A percentile compares a stretch with the other conserved stretches of the same genome.
phyloP scores from a whole-genome alignment of 176 grass and related monocot genomes.

The Musa beccarii region DNA sequence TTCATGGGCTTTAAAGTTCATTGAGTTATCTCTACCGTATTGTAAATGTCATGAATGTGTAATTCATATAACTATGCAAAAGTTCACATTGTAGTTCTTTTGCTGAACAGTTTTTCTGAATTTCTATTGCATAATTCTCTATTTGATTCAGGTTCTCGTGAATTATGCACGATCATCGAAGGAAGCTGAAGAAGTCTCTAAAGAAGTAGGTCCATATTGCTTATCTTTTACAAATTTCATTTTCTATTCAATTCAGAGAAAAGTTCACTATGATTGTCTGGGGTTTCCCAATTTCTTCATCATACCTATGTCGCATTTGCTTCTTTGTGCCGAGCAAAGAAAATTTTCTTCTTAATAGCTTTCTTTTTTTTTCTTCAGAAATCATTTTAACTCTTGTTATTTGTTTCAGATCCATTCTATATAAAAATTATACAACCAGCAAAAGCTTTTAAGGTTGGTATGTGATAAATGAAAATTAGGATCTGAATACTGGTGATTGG shows the following conservation, averaged over 20 bases:
- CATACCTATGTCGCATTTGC: neutral
- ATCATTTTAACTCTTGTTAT: neutral
- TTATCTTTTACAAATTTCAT: neutral
- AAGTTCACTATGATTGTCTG: neutral
- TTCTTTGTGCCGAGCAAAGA: neutral
- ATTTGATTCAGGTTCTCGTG: slow-evolving; percentile 63
- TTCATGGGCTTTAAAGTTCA: no score
- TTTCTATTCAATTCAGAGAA: neutral
- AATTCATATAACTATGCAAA: no score
- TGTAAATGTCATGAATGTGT: no score
- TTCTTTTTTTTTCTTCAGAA: no score
- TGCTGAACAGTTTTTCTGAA: neutral
- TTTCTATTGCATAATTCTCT: neutral
- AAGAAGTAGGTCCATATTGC: slow-evolving; percentile 46
- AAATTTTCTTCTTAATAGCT: neutral
- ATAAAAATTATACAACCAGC: neutral
- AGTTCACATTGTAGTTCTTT: neutral
- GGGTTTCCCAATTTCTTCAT: neutral
- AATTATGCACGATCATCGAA: slow-evolving; percentile 93
- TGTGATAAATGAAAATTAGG: neutral
- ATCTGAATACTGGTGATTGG: neutral
- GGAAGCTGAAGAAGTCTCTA: slow-evolving; percentile 90
- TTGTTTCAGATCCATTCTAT: neutral
- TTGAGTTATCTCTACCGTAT: no score
- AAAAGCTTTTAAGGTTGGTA: neutral